phyloP scores from a whole-genome alignment of 768 basidiomycete species.

The Tylopilus subfusipes region DNA sequence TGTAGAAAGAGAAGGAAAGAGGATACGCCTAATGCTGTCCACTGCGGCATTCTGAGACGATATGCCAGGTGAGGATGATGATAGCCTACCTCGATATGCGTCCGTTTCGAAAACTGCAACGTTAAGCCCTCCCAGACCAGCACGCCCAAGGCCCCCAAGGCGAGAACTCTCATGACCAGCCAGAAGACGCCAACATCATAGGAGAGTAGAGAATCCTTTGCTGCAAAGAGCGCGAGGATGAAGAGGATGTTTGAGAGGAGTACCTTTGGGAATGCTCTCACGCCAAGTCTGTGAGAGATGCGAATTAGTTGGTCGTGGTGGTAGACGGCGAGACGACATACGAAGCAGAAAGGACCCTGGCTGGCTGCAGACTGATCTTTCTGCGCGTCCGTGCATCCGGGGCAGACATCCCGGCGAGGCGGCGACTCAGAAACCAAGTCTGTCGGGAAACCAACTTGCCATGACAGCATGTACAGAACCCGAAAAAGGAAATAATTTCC shows the following conservation, averaged over 20 bases:
- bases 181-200: slow-evolving; percentile 71
- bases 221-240: slow-evolving; percentile 56
- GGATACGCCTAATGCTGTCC: slow-evolving; percentile 65
- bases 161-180: slow-evolving; percentile 70
- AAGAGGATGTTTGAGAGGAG: slow-evolving; percentile 61
- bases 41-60: slow-evolving; percentile 40
- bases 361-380: slow-evolving; percentile 59
- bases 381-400: slow-evolving; percentile 66
- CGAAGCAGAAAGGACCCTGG: slow-evolving; percentile 52
- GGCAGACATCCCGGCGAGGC: slow-evolving; percentile 48
- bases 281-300: slow-evolving; percentile 44
- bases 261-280: slow-evolving; percentile 51
- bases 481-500: slow-evolving; percentile 22
- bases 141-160: slow-evolving; percentile 65
- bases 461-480: neutral
- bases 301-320: neutral
- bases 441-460: neutral
- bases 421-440: slow-evolving; percentile 1
- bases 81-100: slow-evolving; percentile 54
- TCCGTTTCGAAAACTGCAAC: slow-evolving; percentile 50
- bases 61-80: slow-evolving; percentile 2
- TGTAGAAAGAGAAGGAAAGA: slow-evolving; percentile 68
- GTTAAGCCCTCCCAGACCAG: slow-evolving; percentile 58
- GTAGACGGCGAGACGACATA: slow-evolving; percentile 31
- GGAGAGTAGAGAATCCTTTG: slow-evolving; percentile 64